A percentile compares a stretch with the other conserved stretches of the same genome.
Evolutionary conservation across 148 eudicot genomes (phyloP).

Genomic region (Selenicereus undatus): DNA sequence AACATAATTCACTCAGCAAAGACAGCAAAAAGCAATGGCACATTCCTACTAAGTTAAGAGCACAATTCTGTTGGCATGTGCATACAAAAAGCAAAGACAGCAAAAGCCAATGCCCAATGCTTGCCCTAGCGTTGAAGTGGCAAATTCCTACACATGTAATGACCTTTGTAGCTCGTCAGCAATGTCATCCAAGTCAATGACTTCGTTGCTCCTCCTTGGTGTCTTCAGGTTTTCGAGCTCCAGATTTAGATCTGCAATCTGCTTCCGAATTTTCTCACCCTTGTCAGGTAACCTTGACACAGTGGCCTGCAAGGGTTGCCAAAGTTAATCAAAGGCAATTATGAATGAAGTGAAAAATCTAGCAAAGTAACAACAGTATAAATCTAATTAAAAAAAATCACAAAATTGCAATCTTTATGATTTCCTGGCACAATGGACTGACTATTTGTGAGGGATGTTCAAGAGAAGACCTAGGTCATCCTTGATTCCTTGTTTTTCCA

Average conservation of each 20-base stretch:
- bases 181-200: conserved; percentile 61
- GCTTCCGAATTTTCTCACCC: conserved; percentile 67
- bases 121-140: not conserved
- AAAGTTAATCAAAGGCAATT: not conserved
- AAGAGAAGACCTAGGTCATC: not conserved
- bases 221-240: conserved; percentile 50
- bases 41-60: not conserved
- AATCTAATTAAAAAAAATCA: not conserved
- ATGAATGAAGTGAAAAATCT: not conserved
- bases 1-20: not conserved
- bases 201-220: conserved; percentile 29
- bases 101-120: too few relatives aligned
- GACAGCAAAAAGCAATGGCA: not conserved
- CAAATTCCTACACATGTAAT: conserved; percentile 34
- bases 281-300: conserved; percentile 65
- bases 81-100: not conserved
- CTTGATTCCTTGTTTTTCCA: not conserved
- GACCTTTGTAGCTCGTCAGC: conserved; percentile 44
- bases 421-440: not conserved
- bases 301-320: conserved; percentile 41
- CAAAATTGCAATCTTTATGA: not conserved
- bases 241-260: conserved; percentile 46
- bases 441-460: too few relatives aligned
- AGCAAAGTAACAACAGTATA: not conserved
- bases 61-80: not conserved